phyloP scores from a whole-genome alignment of 495 filamentous ascomycete genomes.

The Annulohypoxylon moriforme region DNA sequence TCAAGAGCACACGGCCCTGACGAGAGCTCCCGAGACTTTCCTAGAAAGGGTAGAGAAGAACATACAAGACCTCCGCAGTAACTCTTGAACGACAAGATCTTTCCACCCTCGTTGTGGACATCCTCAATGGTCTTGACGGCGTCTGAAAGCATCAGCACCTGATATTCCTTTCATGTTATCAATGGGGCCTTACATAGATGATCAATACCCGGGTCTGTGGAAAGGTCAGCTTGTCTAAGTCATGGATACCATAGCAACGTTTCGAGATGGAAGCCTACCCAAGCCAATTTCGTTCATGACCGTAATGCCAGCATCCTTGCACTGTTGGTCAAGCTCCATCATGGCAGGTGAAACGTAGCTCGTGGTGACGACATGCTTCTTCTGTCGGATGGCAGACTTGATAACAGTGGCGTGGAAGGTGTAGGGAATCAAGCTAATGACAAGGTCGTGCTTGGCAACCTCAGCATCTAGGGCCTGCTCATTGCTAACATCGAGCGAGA shows the following conservation, averaged over 20 bases:
- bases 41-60: too few relatives aligned
- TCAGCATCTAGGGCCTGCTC: too few relatives aligned
- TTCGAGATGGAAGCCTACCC: neutral
- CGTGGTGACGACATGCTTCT: constrained; percentile 98
- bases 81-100: constrained; percentile 82
- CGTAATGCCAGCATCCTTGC: constrained; percentile 93
- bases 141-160: too few relatives aligned
- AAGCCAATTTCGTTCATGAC: constrained; percentile 68
- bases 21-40: too few relatives aligned
- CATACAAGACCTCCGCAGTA: constrained; percentile 91
- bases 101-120: constrained; percentile 85
- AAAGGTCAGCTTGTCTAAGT: neutral
- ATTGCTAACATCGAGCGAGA: constrained; percentile 90
- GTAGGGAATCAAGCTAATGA: constrained; percentile 90
- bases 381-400: constrained; percentile 87
- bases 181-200: constrained; percentile 20
- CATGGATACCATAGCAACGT: neutral
- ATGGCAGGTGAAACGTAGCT: constrained; percentile 93
- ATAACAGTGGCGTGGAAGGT: constrained; percentile 91
- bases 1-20: too few relatives aligned
- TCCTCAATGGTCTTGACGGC: constrained; percentile 76
- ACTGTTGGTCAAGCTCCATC: constrained; percentile 83
- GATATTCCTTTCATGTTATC: too few relatives aligned
- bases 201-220: constrained; percentile 44
- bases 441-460: constrained; percentile 82